Percentiles rank a stretch among this genome's conserved stretches.
Conservation (phyloP, 441 rosid species). For the Gossypium gossypioides region DNA sequence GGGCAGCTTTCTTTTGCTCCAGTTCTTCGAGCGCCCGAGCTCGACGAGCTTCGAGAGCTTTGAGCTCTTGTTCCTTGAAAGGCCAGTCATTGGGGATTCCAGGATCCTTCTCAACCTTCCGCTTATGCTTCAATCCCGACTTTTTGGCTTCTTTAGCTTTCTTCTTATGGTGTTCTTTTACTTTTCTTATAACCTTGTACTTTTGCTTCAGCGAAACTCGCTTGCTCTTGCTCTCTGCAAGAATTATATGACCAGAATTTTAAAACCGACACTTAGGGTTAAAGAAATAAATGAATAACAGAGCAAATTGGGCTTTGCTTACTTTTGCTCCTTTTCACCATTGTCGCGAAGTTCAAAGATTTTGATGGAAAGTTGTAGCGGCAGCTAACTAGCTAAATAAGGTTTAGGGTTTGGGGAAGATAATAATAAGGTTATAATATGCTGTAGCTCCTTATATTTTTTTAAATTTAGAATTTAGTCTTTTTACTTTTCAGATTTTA, state of each 20-base stretch:
- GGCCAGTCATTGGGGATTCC: slow-evolving; percentile 99
- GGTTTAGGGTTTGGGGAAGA: too few relatives aligned
- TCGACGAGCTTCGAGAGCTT: slow-evolving; percentile 81
- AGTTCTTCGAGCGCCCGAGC: slow-evolving; percentile 78
- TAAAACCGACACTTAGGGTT: background rate
- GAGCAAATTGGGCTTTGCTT: slow-evolving; percentile 17
- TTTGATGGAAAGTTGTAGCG: too few relatives aligned
- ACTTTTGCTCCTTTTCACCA: slow-evolving; percentile 95
- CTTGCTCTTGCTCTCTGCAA: slow-evolving; percentile 88
- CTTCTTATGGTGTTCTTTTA: slow-evolving; percentile 89
- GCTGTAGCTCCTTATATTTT: too few relatives aligned
- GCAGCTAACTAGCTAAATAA: too few relatives aligned
- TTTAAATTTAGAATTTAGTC: too few relatives aligned
- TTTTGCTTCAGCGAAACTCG: slow-evolving; percentile 74
- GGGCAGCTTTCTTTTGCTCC: slow-evolving; percentile 81
- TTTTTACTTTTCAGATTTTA: too few relatives aligned
- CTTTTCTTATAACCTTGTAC: slow-evolving; percentile 76
- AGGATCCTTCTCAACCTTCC: slow-evolving; percentile 79
- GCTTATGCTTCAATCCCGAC: slow-evolving; percentile 42
- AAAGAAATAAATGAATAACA: background rate
- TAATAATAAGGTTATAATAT: too few relatives aligned
- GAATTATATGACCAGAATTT: slow-evolving; percentile 2
- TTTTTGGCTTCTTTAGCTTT: slow-evolving; percentile 90
- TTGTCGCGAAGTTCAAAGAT: slow-evolving; percentile 10
- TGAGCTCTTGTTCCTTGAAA: slow-evolving; percentile 91